Evolutionary conservation across 2,329 filamentous ascomycete genomes (phyloP), one percentile per base, ranked within the genome.

Genomic region (Aspergillus alliaceus): DNA sequence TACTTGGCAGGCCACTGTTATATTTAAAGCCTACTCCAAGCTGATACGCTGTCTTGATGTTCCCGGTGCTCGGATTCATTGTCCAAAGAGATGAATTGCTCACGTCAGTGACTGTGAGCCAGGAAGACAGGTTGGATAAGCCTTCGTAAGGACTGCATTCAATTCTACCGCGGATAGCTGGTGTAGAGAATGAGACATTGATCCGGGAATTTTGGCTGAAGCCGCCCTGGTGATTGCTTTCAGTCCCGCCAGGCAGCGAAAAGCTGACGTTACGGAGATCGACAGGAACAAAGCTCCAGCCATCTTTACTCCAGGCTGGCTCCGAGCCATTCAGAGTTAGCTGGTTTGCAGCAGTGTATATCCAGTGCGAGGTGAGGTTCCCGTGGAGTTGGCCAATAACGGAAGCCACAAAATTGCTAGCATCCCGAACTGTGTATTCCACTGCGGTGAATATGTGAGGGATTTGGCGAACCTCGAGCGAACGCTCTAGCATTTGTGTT

Each of bases 231-330:
- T 51, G 22, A 27, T 51, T 29, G 9, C 20, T 40, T 12, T 15
- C 34, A 31, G 25, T 27, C 22, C 24, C 39, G 5, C 22, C 40
- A 22, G 34, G 35, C 4, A 29, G 9, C 6, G 20, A 25, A 27
- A 27, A 15, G 48, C 32, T 51, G 14, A 37, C 48, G 9, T 25
- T 51, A n/a, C 48, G 27, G 11, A 51, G n/a, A 29, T 51, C 48
- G 9, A 51, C 5, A 9, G 48, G 48, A 18, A 39, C 48, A 39
- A 51, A 51, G 34, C 48, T 51, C 48, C 48, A 51, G 15, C 48
- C 48, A 29, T 29, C 48, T n/a, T 51, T 51, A 18, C 48, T 51
- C 48, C 48, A 51, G n/a, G 48, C 48, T 15, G 48, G 48, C 32
- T 51, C 32, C 15, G 48, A 51, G 11, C 34, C 48, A 32, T 39